These are phyloP conservation scores for Microbotryum silenes-acaulis DNA, from an alignment of 1,284 basidiomycete genomes.

Conservation along the genomic window DNA sequence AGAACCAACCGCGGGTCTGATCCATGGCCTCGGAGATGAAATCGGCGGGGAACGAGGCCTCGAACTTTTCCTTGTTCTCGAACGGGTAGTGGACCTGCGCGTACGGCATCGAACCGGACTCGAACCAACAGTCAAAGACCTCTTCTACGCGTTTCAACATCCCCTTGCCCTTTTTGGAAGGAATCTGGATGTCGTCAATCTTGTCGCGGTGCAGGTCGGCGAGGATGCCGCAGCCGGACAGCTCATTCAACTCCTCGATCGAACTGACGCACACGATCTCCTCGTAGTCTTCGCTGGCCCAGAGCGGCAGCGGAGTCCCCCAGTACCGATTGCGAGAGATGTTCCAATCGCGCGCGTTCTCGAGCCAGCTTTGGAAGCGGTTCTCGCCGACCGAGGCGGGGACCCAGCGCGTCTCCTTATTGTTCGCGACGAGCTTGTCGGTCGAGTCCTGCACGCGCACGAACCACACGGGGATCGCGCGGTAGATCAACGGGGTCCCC, in stretches of 20 bases:
- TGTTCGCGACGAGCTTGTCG: conserved; percentile 82
- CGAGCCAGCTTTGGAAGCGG: conserved; percentile 94
- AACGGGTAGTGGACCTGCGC: conserved; percentile 97
- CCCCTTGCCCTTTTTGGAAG: conserved; percentile 84
- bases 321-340: conserved; percentile 98
- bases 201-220: conserved; percentile 91
- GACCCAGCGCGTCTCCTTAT: conserved; percentile 85
- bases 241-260: conserved; percentile 74
- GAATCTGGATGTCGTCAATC: conserved; percentile 94
- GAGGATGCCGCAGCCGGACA: conserved; percentile 79
- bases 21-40: conserved; percentile 90
- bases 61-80: conserved; percentile 79
- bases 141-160: conserved; percentile 81
- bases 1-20: conserved; percentile 81
- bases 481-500: conserved; percentile 90
- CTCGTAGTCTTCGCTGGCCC: conserved; percentile 87
- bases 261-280: conserved; percentile 90
- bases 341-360: conserved; percentile 98
- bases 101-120: conserved; percentile 99
- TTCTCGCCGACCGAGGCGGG: conserved; percentile 83
- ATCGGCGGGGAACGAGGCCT: conserved; percentile 86
- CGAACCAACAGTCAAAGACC: conserved; percentile 99
- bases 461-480: conserved; percentile 94
- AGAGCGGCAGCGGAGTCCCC: conserved; percentile 96
- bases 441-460: conserved; percentile 78